Evolutionary conservation across 2,329 filamentous ascomycete genomes (phyloP).

Genomic region (Penicillium sp.): DNA sequence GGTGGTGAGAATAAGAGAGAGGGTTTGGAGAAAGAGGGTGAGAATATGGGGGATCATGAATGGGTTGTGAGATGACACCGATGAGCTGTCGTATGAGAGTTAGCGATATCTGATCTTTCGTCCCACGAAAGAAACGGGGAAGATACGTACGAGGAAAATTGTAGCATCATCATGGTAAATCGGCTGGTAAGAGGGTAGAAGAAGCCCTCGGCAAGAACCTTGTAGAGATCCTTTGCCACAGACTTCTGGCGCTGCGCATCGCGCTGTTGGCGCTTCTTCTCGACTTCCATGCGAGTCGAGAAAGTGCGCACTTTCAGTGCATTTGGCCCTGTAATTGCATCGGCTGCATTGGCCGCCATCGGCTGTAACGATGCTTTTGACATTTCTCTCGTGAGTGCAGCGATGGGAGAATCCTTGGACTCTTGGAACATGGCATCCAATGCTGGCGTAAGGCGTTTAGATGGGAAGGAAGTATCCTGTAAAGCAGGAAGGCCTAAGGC

Average conservation of each 20-base stretch:
- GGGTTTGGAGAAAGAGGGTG: conserved; percentile 78
- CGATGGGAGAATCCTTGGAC: conserved; percentile 56
- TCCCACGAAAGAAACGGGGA: background rate
- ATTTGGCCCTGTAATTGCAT: conserved; percentile 75
- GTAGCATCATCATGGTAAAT: conserved; percentile 66
- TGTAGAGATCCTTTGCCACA: conserved; percentile 75
- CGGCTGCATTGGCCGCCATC: conserved; percentile 77
- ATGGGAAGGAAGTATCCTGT: conserved; percentile 65
- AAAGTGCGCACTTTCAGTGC: conserved; percentile 88
- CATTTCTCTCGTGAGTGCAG: conserved; percentile 67
- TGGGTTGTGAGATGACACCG: conserved; percentile 53
- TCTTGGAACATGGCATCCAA: conserved; percentile 70
- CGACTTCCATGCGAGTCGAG: conserved; percentile 71
- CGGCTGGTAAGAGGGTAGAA: conserved; percentile 84
- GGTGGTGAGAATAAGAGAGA: conserved; percentile 79
- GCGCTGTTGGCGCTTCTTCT: conserved; percentile 53
- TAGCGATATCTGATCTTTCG: background rate
- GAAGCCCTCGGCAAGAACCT: conserved; percentile 72
- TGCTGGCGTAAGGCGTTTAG: conserved; percentile 72
- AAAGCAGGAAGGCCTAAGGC: conserved; percentile 32
- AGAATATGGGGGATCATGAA: conserved; percentile 75
- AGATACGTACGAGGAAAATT: conserved; percentile 50
- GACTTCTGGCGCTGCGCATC: conserved; percentile 53
- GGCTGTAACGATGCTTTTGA: conserved; percentile 76
- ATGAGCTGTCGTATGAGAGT: conserved; percentile 25